Percentiles rank a stretch among this genome's conserved stretches.
These are phyloP conservation scores for Citrus inodora DNA, from an alignment of 345 rosid genomes.

Conservation along the genomic window DNA sequence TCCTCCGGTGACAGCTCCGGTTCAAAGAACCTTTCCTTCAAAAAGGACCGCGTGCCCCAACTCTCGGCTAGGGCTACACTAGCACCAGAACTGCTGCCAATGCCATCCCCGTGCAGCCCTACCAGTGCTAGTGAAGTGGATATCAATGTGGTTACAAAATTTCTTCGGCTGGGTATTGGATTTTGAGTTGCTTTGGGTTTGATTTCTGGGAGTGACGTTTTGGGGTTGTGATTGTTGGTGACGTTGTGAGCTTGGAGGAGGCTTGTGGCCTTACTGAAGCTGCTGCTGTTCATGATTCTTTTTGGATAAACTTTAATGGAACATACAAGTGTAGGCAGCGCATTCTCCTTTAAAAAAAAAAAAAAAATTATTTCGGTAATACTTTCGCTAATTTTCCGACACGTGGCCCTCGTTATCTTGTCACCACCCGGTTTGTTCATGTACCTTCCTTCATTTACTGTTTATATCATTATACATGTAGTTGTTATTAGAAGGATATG, in stretches of 20 bases:
- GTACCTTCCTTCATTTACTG: too few relatives aligned
- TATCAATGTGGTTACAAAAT: constrained; percentile 30
- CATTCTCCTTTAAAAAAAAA: not conserved
- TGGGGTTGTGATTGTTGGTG: constrained; percentile 12
- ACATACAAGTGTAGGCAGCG: not conserved
- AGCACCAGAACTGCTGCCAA: not conserved
- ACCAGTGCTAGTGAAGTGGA: constrained; percentile 35
- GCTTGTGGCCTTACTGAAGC: constrained; percentile 38
- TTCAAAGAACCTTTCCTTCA: constrained; percentile 60
- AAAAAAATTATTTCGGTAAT: too few relatives aligned
- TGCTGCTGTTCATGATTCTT: constrained; percentile 33
- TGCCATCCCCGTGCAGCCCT: constrained; percentile 16
- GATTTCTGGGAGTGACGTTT: constrained; percentile 16
- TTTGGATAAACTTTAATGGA: constrained; percentile 27
- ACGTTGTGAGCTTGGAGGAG: constrained; percentile 28
- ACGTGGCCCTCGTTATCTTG: constrained; percentile 30
- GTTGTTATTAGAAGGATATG: too few relatives aligned
- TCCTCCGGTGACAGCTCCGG: constrained; percentile 79
- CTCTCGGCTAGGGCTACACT: constrained; percentile 56
- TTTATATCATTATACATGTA: too few relatives aligned
- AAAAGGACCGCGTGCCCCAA: constrained; percentile 80
- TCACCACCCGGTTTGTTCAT: not conserved
- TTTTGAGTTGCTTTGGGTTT: constrained; percentile 20
- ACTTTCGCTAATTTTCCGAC: constrained; percentile 9
- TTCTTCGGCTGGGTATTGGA: constrained; percentile 35